Evolutionary conservation across 2,329 filamentous ascomycete species (phyloP), one percentile per base, ranked within the genome.

Genomic region (Cladosporium sp.): DNA sequence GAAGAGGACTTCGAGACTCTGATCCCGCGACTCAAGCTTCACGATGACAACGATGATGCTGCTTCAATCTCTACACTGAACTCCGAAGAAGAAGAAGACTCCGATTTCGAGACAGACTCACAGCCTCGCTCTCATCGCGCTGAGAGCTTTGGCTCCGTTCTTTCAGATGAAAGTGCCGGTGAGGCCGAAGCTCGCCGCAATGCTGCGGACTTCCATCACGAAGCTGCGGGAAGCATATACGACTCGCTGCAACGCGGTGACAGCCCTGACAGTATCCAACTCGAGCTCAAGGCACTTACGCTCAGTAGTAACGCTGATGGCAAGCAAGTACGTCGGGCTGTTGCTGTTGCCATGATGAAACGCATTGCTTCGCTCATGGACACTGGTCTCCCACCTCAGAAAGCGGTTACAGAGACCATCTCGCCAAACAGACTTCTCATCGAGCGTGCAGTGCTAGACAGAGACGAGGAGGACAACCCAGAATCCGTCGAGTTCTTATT

Each of bases 221-320:
- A 97, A 68, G 93, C 93, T 24, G 89, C 93, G 3, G 81, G 86
- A 62, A 93, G 90, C 60, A 83, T 97, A n/a, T 82, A 92, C 61
- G 92, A 97, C 67, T 89, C 91, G 22, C 80, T 97, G 40, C 87
- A 88, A 52, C 83, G 85, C 60, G 88, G 86, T 20, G 78, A 84
- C 50, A 83, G 84, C 13, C 83, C 85, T 10, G 90, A 95, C 70
- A 94, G 96, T 62, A 92, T 96, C 67, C 91, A 93, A 71, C 83
- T 97, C 34, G 94, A 99, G 71, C 89, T 99, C 61, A 96, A 92
- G 78, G 90, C 91, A 47, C 80, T 97, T n/a, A 88, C 93, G 10
- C 90, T 99, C 72, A 88, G 87, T 56, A 90, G 89, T 67, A 91
- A 97, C 68, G 94, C 94, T 2, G 92, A 91, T 1, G 93, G 96